Percentiles rank a stretch among this genome's conserved stretches.
Evolutionary conservation across 2,329 filamentous ascomycete genomes (phyloP).

Genomic region (Fulvia fulva): DNA sequence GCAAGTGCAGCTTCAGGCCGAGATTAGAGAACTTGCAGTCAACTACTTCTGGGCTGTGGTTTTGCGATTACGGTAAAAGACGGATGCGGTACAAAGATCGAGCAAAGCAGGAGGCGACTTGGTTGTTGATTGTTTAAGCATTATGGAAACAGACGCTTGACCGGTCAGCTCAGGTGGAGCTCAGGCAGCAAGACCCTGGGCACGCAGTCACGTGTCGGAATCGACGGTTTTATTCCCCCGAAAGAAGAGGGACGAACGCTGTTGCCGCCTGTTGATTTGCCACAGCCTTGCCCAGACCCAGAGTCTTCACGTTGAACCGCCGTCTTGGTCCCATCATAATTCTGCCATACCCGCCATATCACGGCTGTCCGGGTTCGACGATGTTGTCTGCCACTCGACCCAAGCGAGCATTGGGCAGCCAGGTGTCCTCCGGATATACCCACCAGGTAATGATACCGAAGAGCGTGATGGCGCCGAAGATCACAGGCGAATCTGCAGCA

Average conservation of each 20-base stretch:
- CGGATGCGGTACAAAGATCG: no score
- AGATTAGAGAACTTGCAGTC: no score
- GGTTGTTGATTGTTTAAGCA: neutral
- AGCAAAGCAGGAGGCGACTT: neutral
- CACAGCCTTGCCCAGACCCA: neutral
- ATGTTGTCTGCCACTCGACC: conserved; percentile 8
- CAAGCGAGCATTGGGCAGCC: conserved; percentile 29
- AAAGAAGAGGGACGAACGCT: neutral
- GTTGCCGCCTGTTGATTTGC: neutral
- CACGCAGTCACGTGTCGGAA: neutral
- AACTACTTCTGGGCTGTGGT: no score
- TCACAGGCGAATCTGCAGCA: conserved; percentile 31
- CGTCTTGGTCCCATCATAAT: neutral
- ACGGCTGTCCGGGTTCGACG: neutral
- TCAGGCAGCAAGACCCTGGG: neutral
- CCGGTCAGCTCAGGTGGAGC: neutral
- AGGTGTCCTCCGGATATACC: conserved; percentile 36
- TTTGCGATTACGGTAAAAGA: neutral
- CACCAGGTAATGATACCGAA: conserved; percentile 36
- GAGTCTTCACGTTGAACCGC: no score
- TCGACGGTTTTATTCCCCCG: neutral
- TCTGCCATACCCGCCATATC: neutral
- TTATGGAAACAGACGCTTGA: neutral
- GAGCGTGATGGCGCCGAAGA: conserved; percentile 38
- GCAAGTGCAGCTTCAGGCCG: no score